These are phyloP conservation scores for Penicillium vulpinum DNA, from an alignment of 2,329 filamentous ascomycete species.

Conservation along the genomic window DNA sequence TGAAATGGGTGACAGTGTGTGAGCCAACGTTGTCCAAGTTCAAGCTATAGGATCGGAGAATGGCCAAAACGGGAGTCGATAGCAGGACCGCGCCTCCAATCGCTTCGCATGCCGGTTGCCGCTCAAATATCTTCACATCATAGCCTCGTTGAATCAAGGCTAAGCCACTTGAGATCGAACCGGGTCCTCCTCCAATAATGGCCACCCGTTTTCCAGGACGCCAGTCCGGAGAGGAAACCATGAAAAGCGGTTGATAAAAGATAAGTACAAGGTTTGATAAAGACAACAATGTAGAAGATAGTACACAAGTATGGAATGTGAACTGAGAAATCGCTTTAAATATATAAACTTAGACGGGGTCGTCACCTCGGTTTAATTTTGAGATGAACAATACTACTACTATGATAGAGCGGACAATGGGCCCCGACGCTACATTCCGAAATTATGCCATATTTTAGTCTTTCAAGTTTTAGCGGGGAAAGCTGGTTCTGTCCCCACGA, in stretches of 20 bases:
- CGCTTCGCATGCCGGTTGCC: conserved; percentile 11
- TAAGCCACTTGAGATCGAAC: conserved; percentile 7
- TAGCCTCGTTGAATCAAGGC: conserved; percentile 13
- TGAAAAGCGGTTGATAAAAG: not conserved
- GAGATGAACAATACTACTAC: too few species aligned
- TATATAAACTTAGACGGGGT: too few species aligned
- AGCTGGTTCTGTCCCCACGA: too few species aligned
- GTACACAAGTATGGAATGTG: not conserved
- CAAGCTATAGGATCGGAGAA: conserved; percentile 12
- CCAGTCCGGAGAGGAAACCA: not conserved
- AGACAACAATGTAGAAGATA: not conserved
- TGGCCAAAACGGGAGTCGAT: conserved; percentile 11
- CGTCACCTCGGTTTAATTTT: too few species aligned
- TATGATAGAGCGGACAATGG: too few species aligned
- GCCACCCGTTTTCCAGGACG: conserved; percentile 13
- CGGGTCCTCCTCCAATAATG: conserved; percentile 14
- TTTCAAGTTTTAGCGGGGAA: too few species aligned
- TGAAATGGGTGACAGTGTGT: conserved; percentile 14
- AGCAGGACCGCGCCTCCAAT: conserved; percentile 14
- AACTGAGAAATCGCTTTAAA: not conserved
- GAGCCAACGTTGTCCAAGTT: conserved; percentile 11
- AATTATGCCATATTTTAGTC: too few species aligned
- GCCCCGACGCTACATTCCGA: too few species aligned
- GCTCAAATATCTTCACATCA: conserved; percentile 12
- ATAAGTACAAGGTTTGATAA: not conserved